Conservation (phyloP, 306 rosid genomes). For the Quercus engelmannii region DNA sequence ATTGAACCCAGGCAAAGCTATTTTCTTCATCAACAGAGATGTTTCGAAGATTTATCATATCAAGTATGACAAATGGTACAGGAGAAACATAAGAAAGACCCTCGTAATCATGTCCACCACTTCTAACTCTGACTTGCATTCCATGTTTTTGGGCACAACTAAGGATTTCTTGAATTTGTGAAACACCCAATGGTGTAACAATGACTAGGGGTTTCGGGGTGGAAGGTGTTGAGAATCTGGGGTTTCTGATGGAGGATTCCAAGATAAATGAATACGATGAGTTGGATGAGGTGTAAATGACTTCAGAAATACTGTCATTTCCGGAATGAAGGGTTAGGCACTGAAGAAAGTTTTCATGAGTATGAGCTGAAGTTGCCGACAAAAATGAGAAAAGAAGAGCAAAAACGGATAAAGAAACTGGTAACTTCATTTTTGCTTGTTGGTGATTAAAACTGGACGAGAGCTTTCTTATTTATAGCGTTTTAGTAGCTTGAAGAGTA, state of each 20-base stretch:
- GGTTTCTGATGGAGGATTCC: slow-evolving; percentile 6
- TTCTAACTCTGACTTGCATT: slow-evolving; percentile 12
- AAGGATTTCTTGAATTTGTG: slow-evolving; percentile 16
- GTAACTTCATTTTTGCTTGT: slow-evolving; percentile 9
- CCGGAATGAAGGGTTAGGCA: slow-evolving; percentile 8
- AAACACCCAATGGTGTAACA: slow-evolving; percentile 2
- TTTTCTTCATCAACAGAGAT: not conserved
- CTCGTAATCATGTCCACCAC: slow-evolving; percentile 26
- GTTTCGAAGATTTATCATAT: slow-evolving; percentile 7
- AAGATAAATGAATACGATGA: not conserved
- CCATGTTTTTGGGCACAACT: not conserved
- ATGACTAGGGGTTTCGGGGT: slow-evolving; percentile 16
- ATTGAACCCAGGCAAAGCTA: slow-evolving; percentile 9
- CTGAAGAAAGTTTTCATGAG: slow-evolving; percentile 15
- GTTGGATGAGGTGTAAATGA: slow-evolving; percentile 1
- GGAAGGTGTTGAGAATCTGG: not conserved
- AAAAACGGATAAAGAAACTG: not conserved
- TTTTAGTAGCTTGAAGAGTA: not conserved
- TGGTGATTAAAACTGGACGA: not conserved
- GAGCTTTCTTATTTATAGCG: slow-evolving; percentile 1
- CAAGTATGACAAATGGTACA: slow-evolving; percentile 3
- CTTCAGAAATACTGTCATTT: not conserved
- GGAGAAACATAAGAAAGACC: slow-evolving; percentile 27
- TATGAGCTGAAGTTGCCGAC: slow-evolving; percentile 15
- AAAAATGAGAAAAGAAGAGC: not conserved